These are phyloP conservation scores for Ascochyta viciae-villosae DNA, from an alignment of 2,329 filamentous ascomycete genomes.

Conservation along the genomic window DNA sequence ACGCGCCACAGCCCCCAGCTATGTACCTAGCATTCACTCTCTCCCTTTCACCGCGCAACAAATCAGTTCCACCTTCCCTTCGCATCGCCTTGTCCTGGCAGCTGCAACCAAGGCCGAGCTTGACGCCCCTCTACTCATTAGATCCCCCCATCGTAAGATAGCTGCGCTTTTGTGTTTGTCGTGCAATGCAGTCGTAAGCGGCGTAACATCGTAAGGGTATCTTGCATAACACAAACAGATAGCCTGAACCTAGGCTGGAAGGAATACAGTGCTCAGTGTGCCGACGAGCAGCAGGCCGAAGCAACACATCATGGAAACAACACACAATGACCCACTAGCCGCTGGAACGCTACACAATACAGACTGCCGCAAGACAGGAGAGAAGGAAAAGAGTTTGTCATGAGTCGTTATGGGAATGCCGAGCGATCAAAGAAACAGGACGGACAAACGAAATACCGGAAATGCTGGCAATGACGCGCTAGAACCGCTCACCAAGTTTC, in stretches of 20 bases:
- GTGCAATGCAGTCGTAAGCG: slow-evolving; percentile 34
- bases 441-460: slow-evolving; percentile 8
- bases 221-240: slow-evolving; percentile 19
- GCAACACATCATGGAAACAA: slow-evolving; percentile 14
- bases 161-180: slow-evolving; percentile 20
- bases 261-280: slow-evolving; percentile 12
- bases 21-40: background rate
- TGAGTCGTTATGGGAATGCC: slow-evolving; percentile 3
- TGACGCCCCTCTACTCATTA: slow-evolving; percentile 10
- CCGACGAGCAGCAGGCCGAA: slow-evolving; percentile 24
- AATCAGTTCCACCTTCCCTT: background rate
- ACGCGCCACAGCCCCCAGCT: background rate
- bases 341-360: slow-evolving; percentile 16
- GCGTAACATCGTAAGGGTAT: slow-evolving; percentile 39
- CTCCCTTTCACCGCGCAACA: background rate
- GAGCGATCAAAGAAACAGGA: background rate
- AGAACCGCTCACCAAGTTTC: background rate
- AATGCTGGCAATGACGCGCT: slow-evolving; percentile 10
- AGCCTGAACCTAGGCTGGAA: slow-evolving; percentile 12
- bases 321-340: slow-evolving; percentile 4
- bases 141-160: slow-evolving; percentile 21
- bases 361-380: background rate
- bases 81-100: background rate
- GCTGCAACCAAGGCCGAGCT: background rate
- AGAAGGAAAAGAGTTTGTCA: background rate